Evolutionary conservation across 169 alveolate species (phyloP), one percentile per base, ranked within the genome.

Genomic region (Eimeria necatrix): DNA sequence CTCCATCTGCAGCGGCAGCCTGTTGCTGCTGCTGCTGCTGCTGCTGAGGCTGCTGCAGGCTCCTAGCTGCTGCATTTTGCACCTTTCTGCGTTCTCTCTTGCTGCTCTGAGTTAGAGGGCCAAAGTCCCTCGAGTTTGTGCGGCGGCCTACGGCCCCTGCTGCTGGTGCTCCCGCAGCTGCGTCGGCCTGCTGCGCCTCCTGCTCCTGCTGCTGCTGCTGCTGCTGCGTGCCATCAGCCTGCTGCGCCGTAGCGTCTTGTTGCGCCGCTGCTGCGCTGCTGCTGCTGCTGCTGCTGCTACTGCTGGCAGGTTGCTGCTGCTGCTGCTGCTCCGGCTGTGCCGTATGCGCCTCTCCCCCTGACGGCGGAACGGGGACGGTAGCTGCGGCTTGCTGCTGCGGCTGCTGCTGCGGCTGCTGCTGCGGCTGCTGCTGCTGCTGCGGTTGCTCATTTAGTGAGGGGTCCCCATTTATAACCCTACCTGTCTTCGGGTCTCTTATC

Each of bases 401-500:
- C 78, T 68, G 46, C 78, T 68, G 78, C 78, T 68, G 78, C 2
- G 0, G 46, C 32, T 68, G 76, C 76, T 64, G 78, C 78, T 68
- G 78, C 78, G 9, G 14, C 2, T n/a, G 48, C n/a, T 68, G 78
- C 46, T 0, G 78, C 32, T 68, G 78, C 78, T 68, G 78, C 78
- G 12, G 78, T 1, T 14, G 78, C 78, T 68, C 78, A 18, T 14
- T 68, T 14, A 68, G 78, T 7, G 78, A 12, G 32, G 78, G 78
- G 32, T 68, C 78, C 9, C 78, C 78, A n/a, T 68, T 68, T 7
- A 68, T 68, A 18, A 68, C 78, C n/a, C 78, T 68, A 10, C 78
- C 78, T 68, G 78, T 68, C n/a, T 68, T 68, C 41, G 78, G 78
- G 32, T 68, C 78, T 68, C 78, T 68, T 18, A 68, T 68, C 78